Conservation (phyloP, 1,139 yeast genomes). For the Sugiyamaella sp. region DNA sequence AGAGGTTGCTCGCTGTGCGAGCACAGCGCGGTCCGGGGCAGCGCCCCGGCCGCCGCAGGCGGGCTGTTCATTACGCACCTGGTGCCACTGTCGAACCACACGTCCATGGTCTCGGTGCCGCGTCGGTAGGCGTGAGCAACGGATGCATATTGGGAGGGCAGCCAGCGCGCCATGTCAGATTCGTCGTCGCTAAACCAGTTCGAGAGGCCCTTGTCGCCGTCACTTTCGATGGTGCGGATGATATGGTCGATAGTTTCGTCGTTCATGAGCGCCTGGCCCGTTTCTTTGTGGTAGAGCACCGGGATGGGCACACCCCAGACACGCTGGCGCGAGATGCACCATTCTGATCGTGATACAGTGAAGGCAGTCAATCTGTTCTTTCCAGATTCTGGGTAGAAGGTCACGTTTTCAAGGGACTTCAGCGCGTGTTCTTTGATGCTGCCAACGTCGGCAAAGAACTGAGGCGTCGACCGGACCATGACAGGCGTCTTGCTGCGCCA, state of each 20-base stretch:
- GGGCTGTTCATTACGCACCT: not conserved
- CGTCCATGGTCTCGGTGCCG: conserved; percentile 94
- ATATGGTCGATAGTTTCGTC: conserved; percentile 56
- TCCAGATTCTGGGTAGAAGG: conserved; percentile 76
- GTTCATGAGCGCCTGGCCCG: conserved; percentile 61
- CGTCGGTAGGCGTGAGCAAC: conserved; percentile 45
- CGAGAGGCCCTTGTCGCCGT: conserved; percentile 56
- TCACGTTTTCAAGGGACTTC: conserved; percentile 60
- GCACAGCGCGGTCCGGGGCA: too few species aligned
- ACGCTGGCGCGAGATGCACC: conserved; percentile 98
- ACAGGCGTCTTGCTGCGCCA: conserved; percentile 97
- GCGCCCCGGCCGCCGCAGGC: not conserved
- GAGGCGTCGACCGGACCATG: conserved; percentile 93
- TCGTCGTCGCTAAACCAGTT: conserved; percentile 59
- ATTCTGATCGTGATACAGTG: conserved; percentile 77
- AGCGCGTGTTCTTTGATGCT: conserved; percentile 67
- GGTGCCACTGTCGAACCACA: conserved; percentile 98
- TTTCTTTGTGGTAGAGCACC: conserved; percentile 64
- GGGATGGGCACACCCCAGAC: conserved; percentile 99
- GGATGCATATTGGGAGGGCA: conserved; percentile 51
- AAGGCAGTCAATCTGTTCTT: conserved; percentile 70
- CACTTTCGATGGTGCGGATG: conserved; percentile 56
- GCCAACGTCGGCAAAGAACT: conserved; percentile 91
- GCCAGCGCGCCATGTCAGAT: conserved; percentile 64
- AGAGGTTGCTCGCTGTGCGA: too few species aligned